Evolutionary conservation across 805 yeast genomes (phyloP), one percentile per base, ranked within the genome.

Genomic region (Candida succiphila): DNA sequence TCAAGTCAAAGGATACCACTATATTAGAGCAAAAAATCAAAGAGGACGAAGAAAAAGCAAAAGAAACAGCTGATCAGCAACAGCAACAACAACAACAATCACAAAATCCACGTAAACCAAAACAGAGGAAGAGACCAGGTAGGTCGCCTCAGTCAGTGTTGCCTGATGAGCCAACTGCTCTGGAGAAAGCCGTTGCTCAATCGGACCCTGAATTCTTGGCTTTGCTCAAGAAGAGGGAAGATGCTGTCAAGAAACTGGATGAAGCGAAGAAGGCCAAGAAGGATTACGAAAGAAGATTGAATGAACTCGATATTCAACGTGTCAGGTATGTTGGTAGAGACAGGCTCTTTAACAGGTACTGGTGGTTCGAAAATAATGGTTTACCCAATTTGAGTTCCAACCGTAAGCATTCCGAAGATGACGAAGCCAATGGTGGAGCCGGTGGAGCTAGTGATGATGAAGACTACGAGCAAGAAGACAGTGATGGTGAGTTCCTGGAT

Each of bases 361-460:
- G 95, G 94, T 92, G 95, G 95, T 76, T 87, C 50, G 97, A 89
- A 48, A 67, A 68, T 41, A 80, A 81, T 48, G 98, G 97, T 1
- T 63, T 86, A 31, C 85, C 87, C 4, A 63, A 56, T 27, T 45
- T 58, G 15, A 49, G 46, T 16, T 23, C 43, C 5, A 32, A 44
- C 14, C 37, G 41, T 20, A 37, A 34, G 17, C 38, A 37, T 20
- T 49, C 45, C 17, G 56, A 49, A 15, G 51, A 44, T 9, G 58
- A 47, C 5, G 46, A 43, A 25, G 49, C 45, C 5, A 58, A 45
- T 1, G n/a, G n/a, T n/a, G 37, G 38, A 8, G 45, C 44, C 4
- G 46, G 36, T 22, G 44, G 39, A 4, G 48, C 34, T 17, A 37
- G 38, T 14, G 41, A 34, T 4, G 31, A 27, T 6, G 51, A 41